Base-by-base conservation (phyloP, 495 filamentous ascomycete genomes). In the Tuber microsphaerosporum region DNA sequence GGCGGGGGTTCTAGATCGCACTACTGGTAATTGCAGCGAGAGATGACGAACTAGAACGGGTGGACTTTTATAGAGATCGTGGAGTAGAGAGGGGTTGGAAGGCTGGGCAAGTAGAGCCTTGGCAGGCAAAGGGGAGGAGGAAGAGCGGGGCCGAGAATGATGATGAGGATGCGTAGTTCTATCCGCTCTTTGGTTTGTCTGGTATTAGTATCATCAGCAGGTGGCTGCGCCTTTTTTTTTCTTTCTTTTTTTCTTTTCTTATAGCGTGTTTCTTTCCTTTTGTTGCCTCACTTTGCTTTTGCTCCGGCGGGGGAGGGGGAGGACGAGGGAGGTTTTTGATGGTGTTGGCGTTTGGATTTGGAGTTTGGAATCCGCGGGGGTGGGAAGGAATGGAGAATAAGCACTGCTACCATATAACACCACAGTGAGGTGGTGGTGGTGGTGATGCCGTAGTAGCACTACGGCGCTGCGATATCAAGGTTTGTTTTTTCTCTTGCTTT, bases 11-110 rank as follows among this genome's bases (percentile, higher is more conserved):
- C 7, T 14, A 79, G 77, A 46, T 79, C 71, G 78, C 81, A 48
- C 69, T 83, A n/a, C 45, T 83, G 17, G 81, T 83, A 7, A 78
- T 83, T 10, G 74, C 80, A n/a, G 80, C 80, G 16, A 69, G 80
- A 8, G 80, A 82, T n/a, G 80, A 82, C 43, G 80, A 82, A 39
- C 16, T 81, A 1, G 74, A 76, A 31, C 65, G 80, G 14, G 46
- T 74, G 3, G 76, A 75, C 8, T 82, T 79, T 42, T 82, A 82
- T 71, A 44, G 31, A 3, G 80, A 70, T 37, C 26, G 56, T 45
- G 80, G 73, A 9, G 14, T 76, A 56, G 56, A 71, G 61, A 79
- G 71, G 31, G 51, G 72, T 0, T 72, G 73, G 45, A 76, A 70
- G 72, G 43, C 31, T 17, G 81, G 70, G 48, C 71, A 61, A 39